Conservation (phyloP, 768 basidiomycete genomes). For the Kwoniella sp. region DNA sequence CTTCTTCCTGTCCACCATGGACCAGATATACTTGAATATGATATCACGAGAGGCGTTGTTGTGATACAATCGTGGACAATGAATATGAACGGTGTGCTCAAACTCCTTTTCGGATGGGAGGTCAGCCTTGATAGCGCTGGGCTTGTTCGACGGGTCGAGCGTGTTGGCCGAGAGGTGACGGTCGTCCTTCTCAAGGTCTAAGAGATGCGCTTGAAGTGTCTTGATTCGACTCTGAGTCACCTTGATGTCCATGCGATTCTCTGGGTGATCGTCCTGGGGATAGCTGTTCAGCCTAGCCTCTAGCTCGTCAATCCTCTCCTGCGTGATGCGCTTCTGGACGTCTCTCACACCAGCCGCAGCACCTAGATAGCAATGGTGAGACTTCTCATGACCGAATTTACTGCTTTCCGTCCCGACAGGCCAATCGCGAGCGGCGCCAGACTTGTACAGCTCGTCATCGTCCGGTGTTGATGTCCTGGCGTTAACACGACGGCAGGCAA, state of each 20-base stretch:
- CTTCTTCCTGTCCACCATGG: slow-evolving; percentile 67
- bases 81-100: slow-evolving; percentile 85
- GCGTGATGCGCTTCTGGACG: slow-evolving; percentile 63
- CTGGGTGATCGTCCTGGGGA: background rate
- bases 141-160: background rate
- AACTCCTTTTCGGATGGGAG: slow-evolving; percentile 59
- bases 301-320: slow-evolving; percentile 58
- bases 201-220: background rate
- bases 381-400: slow-evolving; percentile 81
- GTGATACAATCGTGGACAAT: slow-evolving; percentile 75
- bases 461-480: slow-evolving; percentile 12
- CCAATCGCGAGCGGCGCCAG: too few relatives aligned
- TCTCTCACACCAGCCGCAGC: slow-evolving; percentile 63
- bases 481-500: slow-evolving; percentile 60
- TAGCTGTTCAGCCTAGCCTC: slow-evolving; percentile 9
- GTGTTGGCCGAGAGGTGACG: background rate
- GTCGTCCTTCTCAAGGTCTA: slow-evolving; percentile 1
- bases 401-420: slow-evolving; percentile 41
- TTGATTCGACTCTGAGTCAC: slow-evolving; percentile 11
- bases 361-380: slow-evolving; percentile 75
- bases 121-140: slow-evolving; percentile 49
- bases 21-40: slow-evolving; percentile 81
- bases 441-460: slow-evolving; percentile 10
- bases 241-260: background rate
- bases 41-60: slow-evolving; percentile 75